A percentile compares a stretch with the other conserved stretches of the same genome.
These are phyloP conservation scores for Pythium guiyangense DNA, from an alignment of 352 stramenopile species.

Conservation along the genomic window DNA sequence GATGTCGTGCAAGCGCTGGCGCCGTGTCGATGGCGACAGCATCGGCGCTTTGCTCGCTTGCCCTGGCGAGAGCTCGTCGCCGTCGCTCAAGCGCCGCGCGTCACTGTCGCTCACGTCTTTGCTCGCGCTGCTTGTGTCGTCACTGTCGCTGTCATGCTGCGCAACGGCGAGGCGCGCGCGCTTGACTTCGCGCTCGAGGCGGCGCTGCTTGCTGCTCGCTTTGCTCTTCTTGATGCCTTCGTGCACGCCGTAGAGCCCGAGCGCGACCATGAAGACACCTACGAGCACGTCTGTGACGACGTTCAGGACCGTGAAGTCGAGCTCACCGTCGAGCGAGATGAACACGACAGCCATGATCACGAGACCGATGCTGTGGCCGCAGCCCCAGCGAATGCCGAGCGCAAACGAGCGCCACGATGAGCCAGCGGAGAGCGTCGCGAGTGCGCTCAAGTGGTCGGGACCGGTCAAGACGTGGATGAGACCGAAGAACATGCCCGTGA, in stretches of 20 bases:
- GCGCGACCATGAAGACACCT: too few species aligned
- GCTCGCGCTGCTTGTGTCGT: not conserved
- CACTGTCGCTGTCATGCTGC: constrained; percentile 6
- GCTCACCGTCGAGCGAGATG: constrained; percentile 50
- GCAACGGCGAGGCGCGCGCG: not conserved
- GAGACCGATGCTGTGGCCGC: constrained; percentile 75
- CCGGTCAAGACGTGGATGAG: constrained; percentile 63
- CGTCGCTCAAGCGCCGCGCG: too few species aligned
- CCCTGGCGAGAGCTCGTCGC: constrained; percentile 4
- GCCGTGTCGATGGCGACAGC: constrained; percentile 2
- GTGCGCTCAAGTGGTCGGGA: constrained; percentile 82
- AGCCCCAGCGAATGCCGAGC: too few species aligned
- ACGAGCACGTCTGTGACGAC: constrained; percentile 55
- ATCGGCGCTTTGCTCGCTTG: constrained; percentile 5
- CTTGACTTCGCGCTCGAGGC: constrained; percentile 11
- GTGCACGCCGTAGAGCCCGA: constrained; percentile 58
- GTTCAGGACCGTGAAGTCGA: constrained; percentile 50
- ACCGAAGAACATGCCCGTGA: constrained; percentile 51
- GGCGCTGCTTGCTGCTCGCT: constrained; percentile 14
- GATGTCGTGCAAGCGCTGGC: constrained; percentile 5
- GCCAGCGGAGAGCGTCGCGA: constrained; percentile 73
- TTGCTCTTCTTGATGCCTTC: constrained; percentile 52
- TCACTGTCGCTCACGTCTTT: not conserved
- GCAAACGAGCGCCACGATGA: constrained; percentile 78
- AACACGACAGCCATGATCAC: constrained; percentile 67